phyloP scores from a whole-genome alignment of 352 stramenopile species.

The Globisporangium alternatum region DNA sequence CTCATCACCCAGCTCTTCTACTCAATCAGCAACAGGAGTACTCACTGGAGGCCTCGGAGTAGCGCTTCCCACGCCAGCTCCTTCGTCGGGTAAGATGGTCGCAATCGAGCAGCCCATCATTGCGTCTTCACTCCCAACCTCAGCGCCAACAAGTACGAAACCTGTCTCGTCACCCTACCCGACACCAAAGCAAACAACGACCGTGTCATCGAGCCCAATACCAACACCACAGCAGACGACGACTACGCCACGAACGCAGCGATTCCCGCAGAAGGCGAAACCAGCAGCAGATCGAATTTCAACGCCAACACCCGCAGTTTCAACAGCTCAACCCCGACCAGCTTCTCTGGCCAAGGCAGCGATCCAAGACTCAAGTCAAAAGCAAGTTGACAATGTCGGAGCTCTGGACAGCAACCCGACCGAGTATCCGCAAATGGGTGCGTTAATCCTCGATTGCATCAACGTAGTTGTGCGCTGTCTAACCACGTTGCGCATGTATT shows the following conservation, averaged over 20 bases:
- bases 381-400: neutral
- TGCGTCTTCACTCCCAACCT: neutral
- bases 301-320: neutral
- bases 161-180: neutral
- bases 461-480: neutral
- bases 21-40: neutral
- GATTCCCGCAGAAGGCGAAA: neutral
- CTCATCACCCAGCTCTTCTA: neutral
- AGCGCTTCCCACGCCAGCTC: neutral
- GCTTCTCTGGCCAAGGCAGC: neutral
- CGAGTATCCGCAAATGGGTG: slow-evolving; percentile 17
- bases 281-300: neutral
- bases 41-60: neutral
- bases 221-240: neutral
- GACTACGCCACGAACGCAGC: neutral
- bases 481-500: neutral
- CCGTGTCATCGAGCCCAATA: neutral
- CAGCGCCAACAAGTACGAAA: neutral
- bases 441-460: neutral
- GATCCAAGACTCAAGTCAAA: slow-evolving; percentile 4
- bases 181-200: slow-evolving; percentile 6
- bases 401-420: slow-evolving; percentile 5
- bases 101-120: neutral
- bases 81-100: neutral
- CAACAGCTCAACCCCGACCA: neutral